Evolutionary conservation across 2,329 filamentous ascomycete species (phyloP).

Genomic region (Sphaerulina vaccinii): DNA sequence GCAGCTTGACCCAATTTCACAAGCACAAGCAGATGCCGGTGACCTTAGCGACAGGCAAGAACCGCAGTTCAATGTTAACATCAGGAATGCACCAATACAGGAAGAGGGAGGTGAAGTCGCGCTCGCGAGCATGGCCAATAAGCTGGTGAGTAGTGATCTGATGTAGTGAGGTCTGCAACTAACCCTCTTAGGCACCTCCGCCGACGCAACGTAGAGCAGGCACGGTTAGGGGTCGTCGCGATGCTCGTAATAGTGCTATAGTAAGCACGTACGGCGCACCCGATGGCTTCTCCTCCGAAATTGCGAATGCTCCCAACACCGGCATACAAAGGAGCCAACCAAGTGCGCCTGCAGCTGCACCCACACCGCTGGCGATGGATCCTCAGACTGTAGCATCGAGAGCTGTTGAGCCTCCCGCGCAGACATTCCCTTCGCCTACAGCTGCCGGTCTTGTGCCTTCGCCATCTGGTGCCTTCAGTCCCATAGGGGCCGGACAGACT

Average conservation of each 20-base stretch:
- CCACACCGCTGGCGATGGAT: background rate
- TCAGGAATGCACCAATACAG: constrained; percentile 72
- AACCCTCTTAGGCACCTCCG: constrained; percentile 53
- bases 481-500: constrained; percentile 22
- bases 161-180: background rate
- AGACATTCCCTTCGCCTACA: background rate
- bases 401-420: constrained; percentile 11
- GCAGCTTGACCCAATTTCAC: constrained; percentile 61
- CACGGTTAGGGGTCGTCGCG: constrained; percentile 82
- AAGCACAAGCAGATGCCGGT: constrained; percentile 67
- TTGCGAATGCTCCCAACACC: constrained; percentile 4
- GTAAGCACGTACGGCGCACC: constrained; percentile 23
- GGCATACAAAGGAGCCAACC: constrained; percentile 10
- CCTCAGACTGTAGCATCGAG: constrained; percentile 3
- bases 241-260: constrained; percentile 89
- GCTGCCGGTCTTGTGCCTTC: constrained; percentile 19
- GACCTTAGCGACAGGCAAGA: constrained; percentile 54
- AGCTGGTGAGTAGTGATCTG: constrained; percentile 53
- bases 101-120: constrained; percentile 71
- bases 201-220: constrained; percentile 52
- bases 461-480: constrained; percentile 24
- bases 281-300: constrained; percentile 11
- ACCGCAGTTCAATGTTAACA: constrained; percentile 73
- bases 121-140: constrained; percentile 71
- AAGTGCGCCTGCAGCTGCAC: background rate